Conservation (phyloP, 164 flowering plant species). For the Cinnamomum micranthum region DNA sequence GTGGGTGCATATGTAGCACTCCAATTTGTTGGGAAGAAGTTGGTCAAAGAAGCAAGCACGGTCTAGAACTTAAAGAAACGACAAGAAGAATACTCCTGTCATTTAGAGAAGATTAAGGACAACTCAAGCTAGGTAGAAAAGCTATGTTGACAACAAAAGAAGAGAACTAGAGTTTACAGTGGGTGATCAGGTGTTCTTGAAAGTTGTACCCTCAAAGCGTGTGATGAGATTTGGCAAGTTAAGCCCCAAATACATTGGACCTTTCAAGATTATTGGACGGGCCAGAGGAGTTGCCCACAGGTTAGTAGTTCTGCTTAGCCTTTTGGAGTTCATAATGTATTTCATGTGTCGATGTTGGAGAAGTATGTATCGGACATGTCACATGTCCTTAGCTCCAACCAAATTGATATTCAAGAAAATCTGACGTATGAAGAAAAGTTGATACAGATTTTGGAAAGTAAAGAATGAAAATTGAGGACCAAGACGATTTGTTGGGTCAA, state of each 20-base stretch:
- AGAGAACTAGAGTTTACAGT: neutral
- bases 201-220: neutral
- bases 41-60: neutral
- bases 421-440: neutral
- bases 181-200: conserved; percentile 2
- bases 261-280: neutral
- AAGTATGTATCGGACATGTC: neutral
- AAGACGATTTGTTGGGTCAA: neutral
- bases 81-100: neutral
- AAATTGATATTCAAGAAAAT: neutral
- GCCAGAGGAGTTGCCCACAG: neutral
- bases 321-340: neutral
- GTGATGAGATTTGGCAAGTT: neutral
- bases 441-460: neutral
- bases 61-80: neutral
- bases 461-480: neutral
- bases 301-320: neutral
- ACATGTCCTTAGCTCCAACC: neutral
- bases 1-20: neutral
- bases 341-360: neutral
- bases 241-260: neutral
- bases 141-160: neutral
- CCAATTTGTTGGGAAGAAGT: neutral
- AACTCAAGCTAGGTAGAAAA: neutral
- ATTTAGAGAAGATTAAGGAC: neutral